phyloP scores from a whole-genome alignment of 1,284 basidiomycete species.

The Cutaneotrichosporon mucoides region DNA sequence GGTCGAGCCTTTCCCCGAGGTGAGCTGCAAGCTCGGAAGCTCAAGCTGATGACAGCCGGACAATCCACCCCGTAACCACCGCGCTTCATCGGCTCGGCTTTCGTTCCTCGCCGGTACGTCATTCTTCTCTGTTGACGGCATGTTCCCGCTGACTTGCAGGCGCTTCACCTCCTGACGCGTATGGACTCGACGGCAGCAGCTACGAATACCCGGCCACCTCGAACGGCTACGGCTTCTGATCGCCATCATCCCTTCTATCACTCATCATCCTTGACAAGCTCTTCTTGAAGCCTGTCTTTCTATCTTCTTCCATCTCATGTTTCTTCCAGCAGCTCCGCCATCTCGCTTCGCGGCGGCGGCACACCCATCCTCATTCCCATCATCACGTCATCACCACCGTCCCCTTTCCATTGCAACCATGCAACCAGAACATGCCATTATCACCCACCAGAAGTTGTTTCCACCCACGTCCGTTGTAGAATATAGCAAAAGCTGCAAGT shows the following conservation, averaged over 20 bases:
- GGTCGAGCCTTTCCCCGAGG: conserved; percentile 12
- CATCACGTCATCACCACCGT: no score
- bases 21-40: no score
- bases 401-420: no score
- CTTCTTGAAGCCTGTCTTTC: neutral
- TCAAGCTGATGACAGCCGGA: conserved; percentile 11
- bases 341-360: neutral
- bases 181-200: neutral
- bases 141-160: no score
- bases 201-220: conserved; percentile 9
- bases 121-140: no score
- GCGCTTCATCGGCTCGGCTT: conserved; percentile 4
- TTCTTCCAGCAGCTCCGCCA: neutral
- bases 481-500: no score
- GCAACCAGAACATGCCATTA: no score
- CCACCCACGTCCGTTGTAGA: no score
- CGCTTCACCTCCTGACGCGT: neutral
- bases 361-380: neutral
- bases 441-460: no score
- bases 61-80: conserved; percentile 6
- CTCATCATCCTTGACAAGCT: neutral
- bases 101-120: conserved; percentile 6
- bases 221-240: conserved; percentile 2
- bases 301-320: neutral
- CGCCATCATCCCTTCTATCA: neutral